Base-by-base conservation (phyloP, 805 yeast genomes). In the Scheffersomyces stipitis region DNA sequence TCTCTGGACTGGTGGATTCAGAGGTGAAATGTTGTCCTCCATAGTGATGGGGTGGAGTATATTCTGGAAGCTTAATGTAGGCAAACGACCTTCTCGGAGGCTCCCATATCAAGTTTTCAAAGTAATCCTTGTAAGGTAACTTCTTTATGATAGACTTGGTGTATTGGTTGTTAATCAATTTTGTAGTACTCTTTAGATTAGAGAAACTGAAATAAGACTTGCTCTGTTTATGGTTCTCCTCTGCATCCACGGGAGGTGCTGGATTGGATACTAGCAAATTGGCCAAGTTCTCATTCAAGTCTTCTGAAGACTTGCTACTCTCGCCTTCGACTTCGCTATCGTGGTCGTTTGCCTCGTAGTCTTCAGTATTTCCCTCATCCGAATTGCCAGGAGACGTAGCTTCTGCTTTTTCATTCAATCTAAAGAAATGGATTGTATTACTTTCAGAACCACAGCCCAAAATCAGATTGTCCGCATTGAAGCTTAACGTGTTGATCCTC, bases 1-100 rank as follows among this genome's bases (percentile, higher is more conserved):
- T 45, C 30, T 15, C 27, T 30, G 24, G 18, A n/a, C n/a, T n/a
- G n/a, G n/a, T n/a, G n/a, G n/a, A n/a, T n/a, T n/a, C n/a, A n/a
- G n/a, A n/a, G n/a, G n/a, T n/a, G n/a, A n/a, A n/a, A n/a, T n/a
- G n/a, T 24, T 29, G 27, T 14, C 34, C 36, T 10, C 26, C 28
- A 18, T 23, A 39, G 10, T 34, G 28, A 16, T 41, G 38, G 12
- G 39, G 37, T 14, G 57, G 54, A 15, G 48, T 45, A 34, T 53
- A 49, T 37, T 60, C 69, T 3, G 69, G 69, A 3, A 69, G 40
- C 44, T 60, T 65, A 23, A 68, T 60, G 40, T 53, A 66, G 14
- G 71, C 71, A 52, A 69, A 69, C 4, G 72, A 66, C 27, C 75
- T 44, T 28, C 58, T 48, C 3, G 75, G 74, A 1, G 71, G 70